Conservation (phyloP, 176 grass and related monocot genomes). For the Phoenix roebelenii region DNA sequence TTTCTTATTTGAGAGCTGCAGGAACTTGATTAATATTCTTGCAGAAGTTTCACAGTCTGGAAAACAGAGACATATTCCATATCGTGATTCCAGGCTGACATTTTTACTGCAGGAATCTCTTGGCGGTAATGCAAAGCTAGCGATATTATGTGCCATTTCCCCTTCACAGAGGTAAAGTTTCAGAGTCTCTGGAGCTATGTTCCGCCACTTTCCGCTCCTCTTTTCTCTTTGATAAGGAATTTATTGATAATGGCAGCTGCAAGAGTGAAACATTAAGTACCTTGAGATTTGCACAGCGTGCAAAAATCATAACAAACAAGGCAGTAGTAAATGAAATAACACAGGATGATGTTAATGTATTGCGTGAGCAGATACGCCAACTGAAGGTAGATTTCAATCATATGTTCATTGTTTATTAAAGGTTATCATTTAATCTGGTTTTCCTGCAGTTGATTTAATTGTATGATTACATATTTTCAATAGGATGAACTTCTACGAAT, state of each 20-base stretch:
- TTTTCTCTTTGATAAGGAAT: background rate
- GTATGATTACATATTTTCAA: constrained; percentile 6
- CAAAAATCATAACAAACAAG: constrained; percentile 93
- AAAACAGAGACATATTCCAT: constrained; percentile 84
- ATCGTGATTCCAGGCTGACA: constrained; percentile 90
- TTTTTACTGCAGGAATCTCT: constrained; percentile 96
- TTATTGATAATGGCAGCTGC: constrained; percentile 37
- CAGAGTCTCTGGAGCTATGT: too few relatives aligned
- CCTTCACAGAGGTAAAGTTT: constrained; percentile 57
- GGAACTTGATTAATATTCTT: constrained; percentile 95
- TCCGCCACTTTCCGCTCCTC: background rate
- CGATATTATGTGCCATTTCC: constrained; percentile 91
- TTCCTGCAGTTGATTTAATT: too few relatives aligned
- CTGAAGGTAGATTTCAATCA: constrained; percentile 48
- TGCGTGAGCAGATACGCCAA: constrained; percentile 75
- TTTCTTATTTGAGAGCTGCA: constrained; percentile 26
- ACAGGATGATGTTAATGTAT: constrained; percentile 69
- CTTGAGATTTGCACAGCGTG: constrained; percentile 87
- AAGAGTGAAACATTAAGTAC: constrained; percentile 88
- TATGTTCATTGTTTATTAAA: too few relatives aligned
- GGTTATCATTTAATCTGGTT: too few relatives aligned
- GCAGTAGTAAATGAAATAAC: constrained; percentile 85
- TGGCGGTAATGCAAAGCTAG: constrained; percentile 92
- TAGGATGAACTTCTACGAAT: constrained; percentile 91
- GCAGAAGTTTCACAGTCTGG: constrained; percentile 87